Evolutionary conservation across 164 flowering plant genomes (phyloP).

Genomic region (Aristolochia californica): DNA sequence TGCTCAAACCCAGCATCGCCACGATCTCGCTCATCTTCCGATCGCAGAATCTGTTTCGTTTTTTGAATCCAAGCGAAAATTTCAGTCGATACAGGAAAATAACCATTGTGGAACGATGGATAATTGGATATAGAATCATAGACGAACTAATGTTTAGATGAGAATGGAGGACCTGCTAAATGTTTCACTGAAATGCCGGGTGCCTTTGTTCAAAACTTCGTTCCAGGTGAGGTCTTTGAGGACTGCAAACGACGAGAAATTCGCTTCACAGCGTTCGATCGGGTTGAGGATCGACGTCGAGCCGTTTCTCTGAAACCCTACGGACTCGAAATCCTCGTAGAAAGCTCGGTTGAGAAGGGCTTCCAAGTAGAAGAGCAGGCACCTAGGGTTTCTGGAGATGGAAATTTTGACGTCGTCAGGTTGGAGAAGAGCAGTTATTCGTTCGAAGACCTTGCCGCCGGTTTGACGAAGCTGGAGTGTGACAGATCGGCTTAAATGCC

Average conservation of each 20-base stretch:
- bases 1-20: constrained; percentile 70
- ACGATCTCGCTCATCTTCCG: constrained; percentile 87
- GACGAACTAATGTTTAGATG: too few relatives aligned
- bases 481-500: constrained; percentile 45
- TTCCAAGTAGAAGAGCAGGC: constrained; percentile 40
- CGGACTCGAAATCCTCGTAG: constrained; percentile 72
- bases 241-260: constrained; percentile 29
- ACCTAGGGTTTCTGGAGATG: constrained; percentile 34
- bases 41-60: constrained; percentile 46
- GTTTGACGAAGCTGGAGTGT: constrained; percentile 48
- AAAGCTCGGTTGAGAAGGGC: constrained; percentile 62
- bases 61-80: too few relatives aligned
- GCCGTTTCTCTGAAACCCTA: constrained; percentile 45
- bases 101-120: too few relatives aligned
- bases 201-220: constrained; percentile 74
- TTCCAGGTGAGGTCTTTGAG: constrained; percentile 71
- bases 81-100: too few relatives aligned
- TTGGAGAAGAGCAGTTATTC: constrained; percentile 43
- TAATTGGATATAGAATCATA: too few relatives aligned
- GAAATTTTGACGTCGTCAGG: constrained; percentile 56
- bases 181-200: constrained; percentile 72
- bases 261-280: constrained; percentile 45
- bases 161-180: too few relatives aligned
- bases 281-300: constrained; percentile 48
- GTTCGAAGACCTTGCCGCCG: constrained; percentile 44